Evolutionary conservation across 2,329 filamentous ascomycete genomes (phyloP), one percentile per base, ranked within the genome.

Genomic region (Alternaria brassicae): DNA sequence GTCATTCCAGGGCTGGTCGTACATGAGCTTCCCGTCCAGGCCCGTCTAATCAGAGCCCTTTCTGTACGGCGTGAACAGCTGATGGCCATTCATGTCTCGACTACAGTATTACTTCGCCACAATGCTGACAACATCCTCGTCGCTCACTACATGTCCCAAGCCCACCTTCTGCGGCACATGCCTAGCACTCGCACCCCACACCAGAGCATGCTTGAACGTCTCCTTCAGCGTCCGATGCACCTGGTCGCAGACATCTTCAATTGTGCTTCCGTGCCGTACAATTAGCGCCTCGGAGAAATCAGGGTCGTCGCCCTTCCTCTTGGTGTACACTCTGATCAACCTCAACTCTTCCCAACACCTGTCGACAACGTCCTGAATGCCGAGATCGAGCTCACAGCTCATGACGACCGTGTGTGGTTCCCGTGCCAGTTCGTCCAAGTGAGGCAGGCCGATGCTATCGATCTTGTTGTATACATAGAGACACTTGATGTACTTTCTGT

Each of bases 401-500:
- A 99, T 99, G 75, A 99, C 94, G 25, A 91, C 92, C 0, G 96
- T 98, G 78, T 98, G 85, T 3, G 93, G 92, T 80, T 99, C 96
- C 61, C 93, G 89, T 5, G 96, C 95, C 21, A 99, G 84, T 76
- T 90, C 88, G 82, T 99, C 91, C 47, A 99, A 86, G 80, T 96
- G 96, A 76, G 97, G 93, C 66, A 99, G 86, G 40, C 91, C 94
- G 61, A 99, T 91, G 77, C 88, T 90, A 81, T 99, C 95, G 81
- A 99, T 96, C 82, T 99, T 99, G 89, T 99, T 99, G 88, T 99
- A 99, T 30, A 98, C 94, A 81, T 99, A 99, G 30, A 99, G 85
- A 57, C 88, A 90, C 75, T 87, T 86, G 83, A 99, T 97, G 83
- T 99, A 99, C 79, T 96, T 99, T 75, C 95, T 85, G 83, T 99